A percentile compares a stretch with the other conserved stretches of the same genome.
phyloP scores from a whole-genome alignment of 2,329 filamentous ascomycete species.

The Parafenestella ontariensis region DNA sequence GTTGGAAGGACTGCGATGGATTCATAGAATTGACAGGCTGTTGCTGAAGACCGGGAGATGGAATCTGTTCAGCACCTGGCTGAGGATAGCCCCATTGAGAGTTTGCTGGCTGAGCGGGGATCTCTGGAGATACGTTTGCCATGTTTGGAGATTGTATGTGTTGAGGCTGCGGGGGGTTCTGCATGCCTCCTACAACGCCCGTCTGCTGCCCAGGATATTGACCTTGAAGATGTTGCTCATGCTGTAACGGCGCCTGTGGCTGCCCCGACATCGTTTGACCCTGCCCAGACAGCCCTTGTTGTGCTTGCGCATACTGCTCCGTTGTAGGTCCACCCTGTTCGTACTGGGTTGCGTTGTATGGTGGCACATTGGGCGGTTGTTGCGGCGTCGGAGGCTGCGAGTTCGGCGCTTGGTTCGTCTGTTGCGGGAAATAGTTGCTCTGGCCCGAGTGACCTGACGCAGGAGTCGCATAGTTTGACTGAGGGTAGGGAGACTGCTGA shows the following conservation, averaged over 20 bases:
- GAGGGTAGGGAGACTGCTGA: conserved; percentile 37
- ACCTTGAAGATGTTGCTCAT: conserved; percentile 13
- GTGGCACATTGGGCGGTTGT: conserved; percentile 14
- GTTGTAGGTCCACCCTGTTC: conserved; percentile 14
- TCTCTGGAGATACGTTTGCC: conserved; percentile 15
- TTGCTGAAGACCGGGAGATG: conserved; percentile 8
- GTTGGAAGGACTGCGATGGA: conserved; percentile 18
- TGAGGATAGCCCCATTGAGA: conserved; percentile 12
- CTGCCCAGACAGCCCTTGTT: conserved; percentile 21
- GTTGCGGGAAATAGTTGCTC: conserved; percentile 37
- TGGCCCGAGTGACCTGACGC: conserved; percentile 28
- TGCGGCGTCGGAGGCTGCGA: conserved; percentile 17
- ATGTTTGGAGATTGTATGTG: conserved; percentile 17
- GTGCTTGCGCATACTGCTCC: conserved; percentile 14
- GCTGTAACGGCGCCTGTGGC: conserved; percentile 9
- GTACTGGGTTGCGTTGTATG: conserved; percentile 18
- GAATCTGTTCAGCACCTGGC: conserved; percentile 3
- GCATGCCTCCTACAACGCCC: conserved; percentile 29
- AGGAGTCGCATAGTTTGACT: conserved; percentile 31
- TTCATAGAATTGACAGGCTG: conserved; percentile 11
- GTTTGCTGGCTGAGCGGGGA: conserved; percentile 13
- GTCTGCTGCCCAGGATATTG: conserved; percentile 32
- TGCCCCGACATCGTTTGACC: conserved; percentile 5
- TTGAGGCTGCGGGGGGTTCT: conserved; percentile 7
- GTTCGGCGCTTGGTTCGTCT: conserved; percentile 13